Conservation (phyloP, 2,329 filamentous ascomycete species). For the Fusarium setosum region DNA sequence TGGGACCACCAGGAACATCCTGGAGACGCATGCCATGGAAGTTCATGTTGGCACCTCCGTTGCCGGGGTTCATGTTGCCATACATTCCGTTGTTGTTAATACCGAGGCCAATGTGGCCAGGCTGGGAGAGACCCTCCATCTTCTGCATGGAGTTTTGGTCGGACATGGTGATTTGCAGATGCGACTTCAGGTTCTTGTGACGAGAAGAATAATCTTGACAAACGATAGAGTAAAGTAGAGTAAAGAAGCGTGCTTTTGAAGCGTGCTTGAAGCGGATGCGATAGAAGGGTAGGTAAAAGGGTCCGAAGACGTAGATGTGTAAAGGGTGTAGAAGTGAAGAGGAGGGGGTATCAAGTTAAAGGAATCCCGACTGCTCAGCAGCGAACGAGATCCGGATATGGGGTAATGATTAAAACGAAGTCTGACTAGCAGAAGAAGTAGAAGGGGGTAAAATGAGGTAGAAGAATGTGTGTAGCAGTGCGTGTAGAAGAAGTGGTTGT, state of each 20-base stretch:
- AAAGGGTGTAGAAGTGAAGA: neutral
- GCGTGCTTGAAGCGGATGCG: slow-evolving; percentile 5
- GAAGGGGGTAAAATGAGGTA: neutral
- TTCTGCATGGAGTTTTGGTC: neutral
- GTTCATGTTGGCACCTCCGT: neutral
- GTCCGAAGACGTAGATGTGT: neutral
- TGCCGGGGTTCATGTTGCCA: neutral
- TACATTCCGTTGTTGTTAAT: too few relatives aligned
- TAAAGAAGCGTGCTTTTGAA: neutral
- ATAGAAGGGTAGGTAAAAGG: neutral
- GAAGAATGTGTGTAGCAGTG: neutral
- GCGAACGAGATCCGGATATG: neutral
- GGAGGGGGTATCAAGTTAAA: neutral
- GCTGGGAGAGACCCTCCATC: neutral
- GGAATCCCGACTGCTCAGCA: slow-evolving; percentile 12
- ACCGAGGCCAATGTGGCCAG: neutral
- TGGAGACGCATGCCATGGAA: neutral
- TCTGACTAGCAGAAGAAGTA: neutral
- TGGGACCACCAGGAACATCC: neutral
- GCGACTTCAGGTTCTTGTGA: neutral
- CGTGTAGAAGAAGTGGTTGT: neutral
- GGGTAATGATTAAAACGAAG: neutral
- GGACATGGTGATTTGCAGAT: slow-evolving; percentile 18
- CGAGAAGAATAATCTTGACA: neutral
- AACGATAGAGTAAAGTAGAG: slow-evolving; percentile 1